phyloP scores from a whole-genome alignment of 2,329 filamentous ascomycete species.

The Conoideocrella luteorostrata region DNA sequence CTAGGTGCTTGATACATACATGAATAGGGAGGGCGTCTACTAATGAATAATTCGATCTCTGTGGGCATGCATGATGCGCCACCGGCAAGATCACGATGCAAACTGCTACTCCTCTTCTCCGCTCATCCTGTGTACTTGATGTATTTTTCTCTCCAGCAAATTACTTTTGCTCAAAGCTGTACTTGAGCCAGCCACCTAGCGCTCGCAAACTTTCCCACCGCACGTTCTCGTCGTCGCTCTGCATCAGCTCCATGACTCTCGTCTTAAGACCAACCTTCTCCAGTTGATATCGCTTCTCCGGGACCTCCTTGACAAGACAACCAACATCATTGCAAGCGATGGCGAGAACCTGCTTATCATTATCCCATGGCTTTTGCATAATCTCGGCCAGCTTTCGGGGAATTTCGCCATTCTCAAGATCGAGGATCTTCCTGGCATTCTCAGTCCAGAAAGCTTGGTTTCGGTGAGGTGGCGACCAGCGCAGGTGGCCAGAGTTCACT shows the following conservation, averaged over 20 bases:
- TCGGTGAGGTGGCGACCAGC: slow-evolving; percentile 88
- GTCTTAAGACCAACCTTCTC: slow-evolving; percentile 82
- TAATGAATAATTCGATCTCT: neutral
- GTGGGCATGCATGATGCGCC: neutral
- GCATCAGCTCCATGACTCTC: slow-evolving; percentile 90
- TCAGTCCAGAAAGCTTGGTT: slow-evolving; percentile 86
- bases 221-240: slow-evolving; percentile 78
- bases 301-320: slow-evolving; percentile 81
- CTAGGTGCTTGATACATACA: slow-evolving; percentile 3
- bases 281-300: slow-evolving; percentile 71
- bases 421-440: slow-evolving; percentile 80
- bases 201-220: slow-evolving; percentile 89
- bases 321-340: slow-evolving; percentile 92
- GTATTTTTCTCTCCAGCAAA: neutral
- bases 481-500: slow-evolving; percentile 76
- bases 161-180: slow-evolving; percentile 47
- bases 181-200: slow-evolving; percentile 61
- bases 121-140: too few species aligned
- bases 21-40: neutral
- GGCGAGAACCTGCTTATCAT: slow-evolving; percentile 80
- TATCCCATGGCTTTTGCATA: slow-evolving; percentile 65
- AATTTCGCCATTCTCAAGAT: slow-evolving; percentile 72
- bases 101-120: too few species aligned
- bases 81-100: too few species aligned
- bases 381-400: slow-evolving; percentile 81